Evolutionary conservation across 176 grass and related monocot genomes (phyloP).

Genomic region (Eleusine indica): DNA sequence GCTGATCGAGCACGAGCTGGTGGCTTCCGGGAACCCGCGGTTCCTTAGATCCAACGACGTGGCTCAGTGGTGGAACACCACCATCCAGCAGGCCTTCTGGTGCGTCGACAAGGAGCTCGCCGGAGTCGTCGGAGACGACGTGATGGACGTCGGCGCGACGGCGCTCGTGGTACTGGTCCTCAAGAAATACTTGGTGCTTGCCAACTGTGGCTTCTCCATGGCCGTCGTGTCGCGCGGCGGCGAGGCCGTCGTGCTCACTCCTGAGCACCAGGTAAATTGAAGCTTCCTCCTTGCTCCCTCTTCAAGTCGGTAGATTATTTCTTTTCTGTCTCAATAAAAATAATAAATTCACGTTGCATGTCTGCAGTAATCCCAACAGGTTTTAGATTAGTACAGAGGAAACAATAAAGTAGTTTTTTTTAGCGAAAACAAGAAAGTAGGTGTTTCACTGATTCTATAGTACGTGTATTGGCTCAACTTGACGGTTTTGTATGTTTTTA

Average conservation of each 20-base stretch:
- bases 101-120: neutral
- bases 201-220: constrained; percentile 24
- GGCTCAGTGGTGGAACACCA: neutral
- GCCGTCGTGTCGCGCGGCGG: constrained; percentile 21
- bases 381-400: too few species aligned
- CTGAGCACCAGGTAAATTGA: constrained; percentile 27
- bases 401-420: too few species aligned
- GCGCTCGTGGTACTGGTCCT: constrained; percentile 23
- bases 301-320: too few species aligned
- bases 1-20: constrained; percentile 1
- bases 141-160: neutral
- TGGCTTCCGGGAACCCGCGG: neutral
- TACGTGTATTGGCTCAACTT: too few species aligned
- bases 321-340: too few species aligned
- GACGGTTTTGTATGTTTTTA: too few species aligned
- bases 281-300: neutral
- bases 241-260: neutral
- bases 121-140: neutral
- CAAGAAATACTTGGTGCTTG: constrained; percentile 16
- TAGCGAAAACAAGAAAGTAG: too few species aligned
- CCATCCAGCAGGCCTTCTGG: neutral
- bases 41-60: neutral
- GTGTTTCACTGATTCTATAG: too few species aligned
- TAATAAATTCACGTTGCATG: too few species aligned
- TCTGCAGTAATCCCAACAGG: too few species aligned